phyloP scores from a whole-genome alignment of 129 eudicot species.

The sunflower (Helianthus annuus) region DNA sequence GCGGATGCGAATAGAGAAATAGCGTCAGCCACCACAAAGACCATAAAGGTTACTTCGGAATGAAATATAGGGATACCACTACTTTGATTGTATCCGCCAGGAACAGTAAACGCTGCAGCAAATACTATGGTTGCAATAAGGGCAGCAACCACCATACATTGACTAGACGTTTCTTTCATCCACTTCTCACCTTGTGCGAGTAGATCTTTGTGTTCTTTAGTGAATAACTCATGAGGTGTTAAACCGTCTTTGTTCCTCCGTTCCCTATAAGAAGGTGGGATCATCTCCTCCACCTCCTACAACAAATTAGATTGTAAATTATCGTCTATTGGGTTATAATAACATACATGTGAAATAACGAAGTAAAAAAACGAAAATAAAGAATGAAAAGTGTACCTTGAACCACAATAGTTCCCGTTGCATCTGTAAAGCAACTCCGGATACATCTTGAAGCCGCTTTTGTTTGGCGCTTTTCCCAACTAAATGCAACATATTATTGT shows the following conservation, averaged over 20 bases:
- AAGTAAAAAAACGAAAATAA: not conserved
- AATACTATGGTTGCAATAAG: constrained; percentile 49
- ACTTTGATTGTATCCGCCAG: constrained; percentile 36
- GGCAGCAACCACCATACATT: constrained; percentile 50
- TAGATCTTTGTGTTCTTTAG: constrained; percentile 44
- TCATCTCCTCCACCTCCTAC: constrained; percentile 50
- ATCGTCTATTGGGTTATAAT: not conserved
- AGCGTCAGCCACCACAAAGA: constrained; percentile 41
- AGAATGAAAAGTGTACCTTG: constrained; percentile 31
- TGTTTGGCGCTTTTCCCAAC: constrained; percentile 44
- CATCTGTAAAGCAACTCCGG: constrained; percentile 58
- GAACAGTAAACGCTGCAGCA: constrained; percentile 46
- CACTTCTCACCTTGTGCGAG: constrained; percentile 46
- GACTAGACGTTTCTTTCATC: constrained; percentile 53
- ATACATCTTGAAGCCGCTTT: constrained; percentile 36
- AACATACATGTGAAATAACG: not conserved
- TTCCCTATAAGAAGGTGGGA: constrained; percentile 42
- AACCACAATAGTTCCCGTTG: constrained; percentile 56
- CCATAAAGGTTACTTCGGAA: constrained; percentile 8
- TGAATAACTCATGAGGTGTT: constrained; percentile 48
- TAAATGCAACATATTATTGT: constrained; percentile 51
- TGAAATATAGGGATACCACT: constrained; percentile 40
- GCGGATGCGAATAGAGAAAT: constrained; percentile 42
- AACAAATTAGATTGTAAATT: not conserved
- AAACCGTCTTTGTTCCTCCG: constrained; percentile 37